Evolutionary conservation across 257 asterid species (phyloP), one percentile per base, ranked within the genome.

Genomic region (Vinca minor): DNA sequence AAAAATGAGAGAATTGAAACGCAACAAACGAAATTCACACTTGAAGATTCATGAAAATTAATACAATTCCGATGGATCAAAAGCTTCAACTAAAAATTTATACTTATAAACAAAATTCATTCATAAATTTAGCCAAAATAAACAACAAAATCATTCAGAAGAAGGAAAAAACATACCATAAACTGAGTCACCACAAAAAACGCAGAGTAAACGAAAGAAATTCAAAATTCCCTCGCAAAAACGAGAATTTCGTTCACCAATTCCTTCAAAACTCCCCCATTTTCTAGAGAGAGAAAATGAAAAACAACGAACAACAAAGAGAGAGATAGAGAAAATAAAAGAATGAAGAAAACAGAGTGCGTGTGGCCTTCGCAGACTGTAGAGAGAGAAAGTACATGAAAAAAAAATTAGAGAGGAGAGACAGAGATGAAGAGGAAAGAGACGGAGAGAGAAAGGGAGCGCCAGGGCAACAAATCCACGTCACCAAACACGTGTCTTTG

Each of bases 381-480:
- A 73, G 84, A 65, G 89, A 81, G 88, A 79, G 81, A 80, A 46
- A 74, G 66, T 47, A 62, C n/a, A n/a, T n/a, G n/a, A n/a, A n/a
- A n/a, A n/a, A n/a, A n/a, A n/a, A n/a, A n/a, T n/a, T n/a, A 62
- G 26, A 34, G 54, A 75, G 23, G n/a, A 66, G 12, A 14, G 8
- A 1, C 26, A 48, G 71, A 23, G 54, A 11, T 1, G 1, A 12
- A 7, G n/a, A 12, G 26, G 3, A 20, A 42, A 14, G 68, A 35
- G 63, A 62, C 34, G 35, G 52, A 65, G 62, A 64, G 71, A 70
- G 70, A 58, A 65, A 47, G 20, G 59, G 78, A 68, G 81, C 80
- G 95, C 85, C 83, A 83, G 81, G 77, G 81, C 85, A 78, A 73
- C 81, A 72, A n/a, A 50, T 76, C 93, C 98, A 87, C 90, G 98